These are phyloP conservation scores for Chalaropsis thielavioides DNA, from an alignment of 2,329 filamentous ascomycete species.

Conservation along the genomic window DNA sequence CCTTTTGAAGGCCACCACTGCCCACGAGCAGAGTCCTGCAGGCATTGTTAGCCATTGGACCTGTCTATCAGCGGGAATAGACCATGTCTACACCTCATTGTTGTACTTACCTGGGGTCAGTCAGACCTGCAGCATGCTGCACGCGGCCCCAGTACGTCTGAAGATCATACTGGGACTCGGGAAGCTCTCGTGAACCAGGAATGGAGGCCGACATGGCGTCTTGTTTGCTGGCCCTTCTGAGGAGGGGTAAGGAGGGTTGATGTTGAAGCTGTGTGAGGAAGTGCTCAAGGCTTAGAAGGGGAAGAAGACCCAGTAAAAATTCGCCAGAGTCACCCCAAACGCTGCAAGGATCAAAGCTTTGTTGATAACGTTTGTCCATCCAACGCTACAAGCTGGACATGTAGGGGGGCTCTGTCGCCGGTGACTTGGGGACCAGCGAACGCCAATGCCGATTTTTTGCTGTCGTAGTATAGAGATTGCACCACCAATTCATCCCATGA, in stretches of 20 bases:
- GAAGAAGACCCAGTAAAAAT: slow-evolving; percentile 1
- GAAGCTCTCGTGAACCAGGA: slow-evolving; percentile 62
- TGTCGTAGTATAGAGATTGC: background rate
- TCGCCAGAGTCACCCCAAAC: background rate
- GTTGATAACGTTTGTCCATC: background rate
- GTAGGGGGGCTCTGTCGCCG: background rate
- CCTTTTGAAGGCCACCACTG: slow-evolving; percentile 61
- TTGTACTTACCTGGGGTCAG: slow-evolving; percentile 76
- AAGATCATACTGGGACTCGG: slow-evolving; percentile 83
- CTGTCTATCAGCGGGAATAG: background rate
- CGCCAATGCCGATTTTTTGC: background rate
- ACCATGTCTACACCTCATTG: background rate
- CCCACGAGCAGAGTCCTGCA: slow-evolving; percentile 78
- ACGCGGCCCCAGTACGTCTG: slow-evolving; percentile 91
- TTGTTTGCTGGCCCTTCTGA: background rate
- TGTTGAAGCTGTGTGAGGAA: background rate
- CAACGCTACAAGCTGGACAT: background rate
- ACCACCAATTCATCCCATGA: background rate
- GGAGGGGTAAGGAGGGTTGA: background rate
- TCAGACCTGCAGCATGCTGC: slow-evolving; percentile 72
- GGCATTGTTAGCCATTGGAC: background rate
- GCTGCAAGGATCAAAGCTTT: slow-evolving; percentile 4
- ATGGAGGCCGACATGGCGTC: slow-evolving; percentile 48
- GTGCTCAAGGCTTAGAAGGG: background rate
- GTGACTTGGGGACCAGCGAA: background rate